Conservation (phyloP, 352 stramenopile genomes). For the Globisporangium emineosum region DNA sequence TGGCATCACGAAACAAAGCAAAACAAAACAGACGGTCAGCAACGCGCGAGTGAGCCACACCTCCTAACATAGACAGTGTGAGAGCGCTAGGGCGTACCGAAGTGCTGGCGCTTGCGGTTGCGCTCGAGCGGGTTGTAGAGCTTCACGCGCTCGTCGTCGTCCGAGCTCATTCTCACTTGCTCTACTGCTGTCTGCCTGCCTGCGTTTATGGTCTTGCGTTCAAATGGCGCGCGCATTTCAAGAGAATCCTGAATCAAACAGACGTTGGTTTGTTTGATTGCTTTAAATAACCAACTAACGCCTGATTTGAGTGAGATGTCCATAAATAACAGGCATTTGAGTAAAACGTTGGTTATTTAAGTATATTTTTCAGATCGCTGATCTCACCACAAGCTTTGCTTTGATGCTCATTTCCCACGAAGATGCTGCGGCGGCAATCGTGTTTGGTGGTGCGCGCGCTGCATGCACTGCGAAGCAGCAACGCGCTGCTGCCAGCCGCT, state of each 20-base stretch:
- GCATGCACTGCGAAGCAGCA: not conserved
- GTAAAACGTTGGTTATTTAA: not conserved
- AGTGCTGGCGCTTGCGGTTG: conserved; percentile 60
- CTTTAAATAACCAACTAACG: not conserved
- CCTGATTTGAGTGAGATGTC: no score
- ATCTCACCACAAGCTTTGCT: not conserved
- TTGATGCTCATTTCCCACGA: not conserved
- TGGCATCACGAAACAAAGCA: not conserved
- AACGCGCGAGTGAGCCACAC: not conserved
- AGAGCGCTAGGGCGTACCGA: conserved; percentile 32
- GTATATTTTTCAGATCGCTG: not conserved
- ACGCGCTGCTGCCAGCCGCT: not conserved
- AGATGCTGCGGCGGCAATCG: not conserved
- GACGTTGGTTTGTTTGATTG: conserved; percentile 7
- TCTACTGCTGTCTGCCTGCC: not conserved
- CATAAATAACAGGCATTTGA: no score
- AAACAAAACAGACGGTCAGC: not conserved
- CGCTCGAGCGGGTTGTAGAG: conserved; percentile 71
- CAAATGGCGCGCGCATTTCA: not conserved
- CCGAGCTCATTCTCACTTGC: conserved; percentile 33
- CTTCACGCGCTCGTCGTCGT: conserved; percentile 57
- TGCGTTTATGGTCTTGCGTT: not conserved
- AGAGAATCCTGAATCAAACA: conserved; percentile 1
- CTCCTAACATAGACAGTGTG: not conserved
- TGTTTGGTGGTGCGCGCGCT: not conserved